Base-by-base conservation (phyloP, 306 rosid species). In the Morella rubra region DNA sequence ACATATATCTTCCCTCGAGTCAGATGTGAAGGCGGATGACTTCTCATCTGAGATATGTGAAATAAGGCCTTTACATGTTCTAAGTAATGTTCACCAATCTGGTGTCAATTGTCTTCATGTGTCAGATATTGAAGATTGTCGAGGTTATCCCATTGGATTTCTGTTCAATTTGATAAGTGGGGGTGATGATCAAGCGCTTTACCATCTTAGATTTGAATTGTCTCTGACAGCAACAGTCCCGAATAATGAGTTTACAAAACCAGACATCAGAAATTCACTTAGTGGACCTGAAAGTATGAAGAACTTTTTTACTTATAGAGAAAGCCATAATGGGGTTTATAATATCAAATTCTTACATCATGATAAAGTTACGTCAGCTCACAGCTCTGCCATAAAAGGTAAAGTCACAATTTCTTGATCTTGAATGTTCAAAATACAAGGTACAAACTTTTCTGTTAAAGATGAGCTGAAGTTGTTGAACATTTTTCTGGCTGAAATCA, bases 71-170 rank as follows among this genome's bases (percentile, higher is more conserved):
- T 81, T 82, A 58, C 83, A 60, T 85, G 81, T 85, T 79, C 54
- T 92, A 69, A 73, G 71, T 81, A 83, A 81, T 79, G 80, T 78
- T 82, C 99, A 95, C 74, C 97, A 89, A 82, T 95, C 99, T 58
- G 99, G 97, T 44, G 97, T 95, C 80, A 95, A 95, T 79, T 95
- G 92, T 86, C 93, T 92, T 65, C 96, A 92, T 74, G 90, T 95
- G 86, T 88, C 99, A 32, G 85, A 83, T 84, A 86, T 83, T 65
- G 83, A 78, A 71, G 82, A 78, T 80, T 77, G 66, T 72, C 80
- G 60, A 83, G 76, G 69, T 59, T 58, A 74, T 78, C 81, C 78
- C n/a, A 60, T 69, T 76, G 77, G 83, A 77, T 77, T 64, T 51
- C 45, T 79, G 72, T 95, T 84, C 87, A 84, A 75, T 78, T 52